Conservation (phyloP, 768 basidiomycete species). For the Macrolepiota fuliginosa region DNA sequence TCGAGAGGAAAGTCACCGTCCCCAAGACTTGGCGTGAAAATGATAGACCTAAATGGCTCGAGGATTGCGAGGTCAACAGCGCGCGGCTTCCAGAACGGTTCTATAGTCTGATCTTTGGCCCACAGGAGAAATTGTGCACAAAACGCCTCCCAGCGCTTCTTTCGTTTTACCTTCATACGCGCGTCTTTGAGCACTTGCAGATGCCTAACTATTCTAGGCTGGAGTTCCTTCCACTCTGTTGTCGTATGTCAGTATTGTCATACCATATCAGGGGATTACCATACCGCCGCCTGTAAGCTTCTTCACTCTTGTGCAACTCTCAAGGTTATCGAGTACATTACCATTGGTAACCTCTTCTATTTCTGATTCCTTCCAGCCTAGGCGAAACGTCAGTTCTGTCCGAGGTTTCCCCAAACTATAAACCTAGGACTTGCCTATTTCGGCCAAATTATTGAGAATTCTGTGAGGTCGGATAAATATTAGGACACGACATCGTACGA, state of each 20-base stretch:
- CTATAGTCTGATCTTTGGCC: neutral
- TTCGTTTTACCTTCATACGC: neutral
- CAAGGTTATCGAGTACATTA: neutral
- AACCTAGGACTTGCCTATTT: neutral
- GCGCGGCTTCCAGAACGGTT: neutral
- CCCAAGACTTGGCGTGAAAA: neutral
- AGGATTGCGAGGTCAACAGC: neutral
- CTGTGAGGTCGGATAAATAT: neutral
- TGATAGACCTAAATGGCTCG: slow-evolving; percentile 4
- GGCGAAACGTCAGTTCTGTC: too few species aligned
- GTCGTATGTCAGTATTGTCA: neutral
- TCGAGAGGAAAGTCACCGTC: neutral
- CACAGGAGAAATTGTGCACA: neutral
- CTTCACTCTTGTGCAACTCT: neutral
- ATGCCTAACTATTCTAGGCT: neutral
- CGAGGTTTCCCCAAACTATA: too few species aligned
- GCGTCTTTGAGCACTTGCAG: neutral
- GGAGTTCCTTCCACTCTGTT: neutral
- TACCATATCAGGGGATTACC: too few species aligned
- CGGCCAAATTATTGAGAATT: neutral
- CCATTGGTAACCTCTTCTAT: neutral
- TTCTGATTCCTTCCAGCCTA: neutral
- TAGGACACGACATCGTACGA: neutral
- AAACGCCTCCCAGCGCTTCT: neutral
- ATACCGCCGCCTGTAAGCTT: neutral